A percentile compares a stretch with the other conserved stretches of the same genome.
phyloP scores from a whole-genome alignment of 768 basidiomycete genomes.

The Amanita subjunquillea region DNA sequence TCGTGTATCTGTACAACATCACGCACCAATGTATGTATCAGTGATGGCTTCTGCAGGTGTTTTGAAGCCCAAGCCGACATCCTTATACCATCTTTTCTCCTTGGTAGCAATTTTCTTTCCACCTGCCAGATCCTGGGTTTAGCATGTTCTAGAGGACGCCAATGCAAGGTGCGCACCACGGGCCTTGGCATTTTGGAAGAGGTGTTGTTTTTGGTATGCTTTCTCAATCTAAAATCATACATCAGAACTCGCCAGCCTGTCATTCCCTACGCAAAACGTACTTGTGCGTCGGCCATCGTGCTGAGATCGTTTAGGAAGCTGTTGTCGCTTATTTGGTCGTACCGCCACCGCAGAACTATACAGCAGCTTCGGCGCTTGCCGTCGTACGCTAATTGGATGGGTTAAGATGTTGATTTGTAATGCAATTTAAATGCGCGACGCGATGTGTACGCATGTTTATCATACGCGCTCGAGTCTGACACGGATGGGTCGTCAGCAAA shows the following conservation, averaged over 20 bases:
- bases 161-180: conserved; percentile 54
- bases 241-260: conserved; percentile 4
- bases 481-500: conserved; percentile 64
- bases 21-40: conserved; percentile 92
- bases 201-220: conserved; percentile 93
- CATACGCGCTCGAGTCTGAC: conserved; percentile 20
- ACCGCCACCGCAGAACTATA: conserved; percentile 32
- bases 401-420: conserved; percentile 1
- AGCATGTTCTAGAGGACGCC: background rate
- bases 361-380: conserved; percentile 26
- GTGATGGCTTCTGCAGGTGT: conserved; percentile 92
- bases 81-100: conserved; percentile 99
- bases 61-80: conserved; percentile 95
- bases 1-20: background rate
- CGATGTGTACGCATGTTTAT: conserved; percentile 37
- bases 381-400: conserved; percentile 4
- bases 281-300: conserved; percentile 54
- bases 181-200: conserved; percentile 96
- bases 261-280: conserved; percentile 15
- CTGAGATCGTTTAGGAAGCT: conserved; percentile 26
- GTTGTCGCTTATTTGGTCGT: conserved; percentile 31
- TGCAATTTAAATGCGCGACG: conserved; percentile 19
- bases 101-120: conserved; percentile 90
- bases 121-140: conserved; percentile 28
- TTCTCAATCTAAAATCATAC: conserved; percentile 69